A percentile compares a stretch with the other conserved stretches of the same genome.
Evolutionary conservation across 2,329 filamentous ascomycete genomes (phyloP).

Genomic region (Botrytis pseudocinerea): DNA sequence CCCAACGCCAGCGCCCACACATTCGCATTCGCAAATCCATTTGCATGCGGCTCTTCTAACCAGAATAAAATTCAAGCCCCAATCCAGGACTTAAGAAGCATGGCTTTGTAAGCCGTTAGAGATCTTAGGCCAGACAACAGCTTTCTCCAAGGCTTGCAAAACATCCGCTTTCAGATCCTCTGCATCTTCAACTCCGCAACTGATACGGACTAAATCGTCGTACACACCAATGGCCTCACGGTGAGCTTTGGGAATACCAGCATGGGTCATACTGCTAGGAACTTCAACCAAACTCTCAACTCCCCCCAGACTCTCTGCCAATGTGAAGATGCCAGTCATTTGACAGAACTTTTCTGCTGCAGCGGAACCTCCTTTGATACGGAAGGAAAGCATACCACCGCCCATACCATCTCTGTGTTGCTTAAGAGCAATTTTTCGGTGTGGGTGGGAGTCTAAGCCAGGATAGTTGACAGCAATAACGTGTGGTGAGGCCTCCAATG

Average conservation of each 20-base stretch:
- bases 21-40: neutral
- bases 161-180: constrained; percentile 83
- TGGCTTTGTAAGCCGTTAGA: constrained; percentile 33
- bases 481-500: constrained; percentile 76
- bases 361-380: constrained; percentile 79
- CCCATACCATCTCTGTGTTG: constrained; percentile 95
- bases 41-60: neutral
- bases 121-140: constrained; percentile 51
- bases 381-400: constrained; percentile 96
- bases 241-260: constrained; percentile 87
- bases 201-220: constrained; percentile 90
- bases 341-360: constrained; percentile 94
- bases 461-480: constrained; percentile 95
- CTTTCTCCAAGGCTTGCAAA: constrained; percentile 76
- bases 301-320: constrained; percentile 89
- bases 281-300: constrained; percentile 92
- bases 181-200: constrained; percentile 90
- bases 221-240: constrained; percentile 91
- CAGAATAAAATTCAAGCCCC: neutral
- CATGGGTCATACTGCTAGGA: constrained; percentile 94
- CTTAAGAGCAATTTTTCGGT: constrained; percentile 79
- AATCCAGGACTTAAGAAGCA: neutral
- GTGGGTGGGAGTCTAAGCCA: constrained; percentile 82
- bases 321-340: constrained; percentile 82
- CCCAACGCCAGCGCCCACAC: constrained; percentile 1